A percentile compares a stretch with the other conserved stretches of the same genome.
phyloP scores from a whole-genome alignment of 1,139 yeast species.

The Taphrina flavorubra region DNA sequence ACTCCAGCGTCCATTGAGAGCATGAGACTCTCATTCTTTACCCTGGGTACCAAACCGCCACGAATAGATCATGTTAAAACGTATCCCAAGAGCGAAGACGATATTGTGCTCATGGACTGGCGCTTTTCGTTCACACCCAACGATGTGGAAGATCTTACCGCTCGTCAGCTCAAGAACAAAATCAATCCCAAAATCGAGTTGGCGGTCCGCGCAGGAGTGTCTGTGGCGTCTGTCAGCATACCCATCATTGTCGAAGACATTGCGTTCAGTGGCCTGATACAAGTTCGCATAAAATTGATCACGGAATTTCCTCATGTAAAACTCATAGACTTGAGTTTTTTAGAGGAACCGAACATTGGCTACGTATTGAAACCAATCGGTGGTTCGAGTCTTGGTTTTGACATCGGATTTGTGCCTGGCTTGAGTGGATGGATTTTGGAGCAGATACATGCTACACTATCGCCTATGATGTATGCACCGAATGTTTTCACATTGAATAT shows the following conservation, averaged over 20 bases:
- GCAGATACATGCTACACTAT: constrained; percentile 82
- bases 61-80: constrained; percentile 89
- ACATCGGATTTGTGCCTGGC: constrained; percentile 84
- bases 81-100: constrained; percentile 82
- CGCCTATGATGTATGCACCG: constrained; percentile 86
- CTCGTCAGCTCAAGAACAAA: constrained; percentile 78
- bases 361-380: constrained; percentile 77
- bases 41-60: constrained; percentile 94
- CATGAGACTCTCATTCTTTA: constrained; percentile 83
- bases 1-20: constrained; percentile 83
- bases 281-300: constrained; percentile 88
- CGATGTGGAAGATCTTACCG: constrained; percentile 77
- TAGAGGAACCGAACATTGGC: constrained; percentile 87
- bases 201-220: constrained; percentile 54
- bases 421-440: constrained; percentile 77
- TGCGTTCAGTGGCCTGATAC: constrained; percentile 70
- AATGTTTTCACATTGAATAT: constrained; percentile 89
- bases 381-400: constrained; percentile 83
- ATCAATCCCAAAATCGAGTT: constrained; percentile 74
- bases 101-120: constrained; percentile 97
- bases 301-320: constrained; percentile 89
- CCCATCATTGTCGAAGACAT: constrained; percentile 56
- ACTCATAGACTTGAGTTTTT: constrained; percentile 79
- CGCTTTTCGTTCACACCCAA: constrained; percentile 88
- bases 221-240: constrained; percentile 53